Conservation (phyloP, 495 filamentous ascomycete genomes). For the Xylaria cubensis region DNA sequence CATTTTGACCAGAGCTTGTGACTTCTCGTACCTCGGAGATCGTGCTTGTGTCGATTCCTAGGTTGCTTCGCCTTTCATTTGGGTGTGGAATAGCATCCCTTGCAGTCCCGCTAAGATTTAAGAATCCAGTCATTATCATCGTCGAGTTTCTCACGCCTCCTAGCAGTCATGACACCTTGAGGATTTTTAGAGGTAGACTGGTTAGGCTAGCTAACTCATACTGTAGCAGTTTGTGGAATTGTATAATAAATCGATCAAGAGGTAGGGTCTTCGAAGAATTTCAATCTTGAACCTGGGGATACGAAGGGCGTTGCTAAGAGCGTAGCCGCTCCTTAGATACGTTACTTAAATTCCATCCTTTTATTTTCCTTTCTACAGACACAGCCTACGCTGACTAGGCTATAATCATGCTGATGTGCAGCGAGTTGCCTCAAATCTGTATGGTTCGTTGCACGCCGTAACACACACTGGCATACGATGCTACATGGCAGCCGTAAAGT, state of each 20-base stretch:
- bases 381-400: not conserved
- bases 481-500: not conserved
- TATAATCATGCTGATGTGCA: not conserved
- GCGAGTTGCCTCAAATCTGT: not conserved
- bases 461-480: not conserved
- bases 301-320: not conserved
- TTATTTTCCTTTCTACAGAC: not conserved
- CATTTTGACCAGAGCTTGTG: not conserved
- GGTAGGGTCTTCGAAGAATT: not conserved
- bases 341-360: not conserved
- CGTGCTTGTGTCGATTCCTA: not conserved
- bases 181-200: not conserved
- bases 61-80: not conserved
- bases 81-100: not conserved
- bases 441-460: not conserved
- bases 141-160: not conserved
- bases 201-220: not conserved
- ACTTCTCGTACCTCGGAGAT: not conserved
- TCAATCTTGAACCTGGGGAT: not conserved
- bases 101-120: not conserved
- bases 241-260: not conserved
- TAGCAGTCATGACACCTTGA: not conserved
- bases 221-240: not conserved
- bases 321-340: not conserved
- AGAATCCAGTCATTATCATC: not conserved